phyloP scores from a whole-genome alignment of 306 rosid species.

The Canavalia gladiata region DNA sequence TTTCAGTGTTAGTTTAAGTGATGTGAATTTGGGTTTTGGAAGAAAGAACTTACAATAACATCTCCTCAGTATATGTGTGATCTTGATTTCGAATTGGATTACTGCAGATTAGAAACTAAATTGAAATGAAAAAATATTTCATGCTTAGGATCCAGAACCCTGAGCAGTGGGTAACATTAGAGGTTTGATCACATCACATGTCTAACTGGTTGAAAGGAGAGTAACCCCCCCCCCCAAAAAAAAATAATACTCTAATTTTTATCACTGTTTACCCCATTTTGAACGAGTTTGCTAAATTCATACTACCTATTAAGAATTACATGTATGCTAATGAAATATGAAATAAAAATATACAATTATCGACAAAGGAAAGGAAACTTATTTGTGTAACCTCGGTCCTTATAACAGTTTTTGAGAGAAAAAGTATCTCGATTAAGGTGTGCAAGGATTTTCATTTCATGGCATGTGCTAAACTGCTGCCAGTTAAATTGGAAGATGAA shows the following conservation, averaged over 20 bases:
- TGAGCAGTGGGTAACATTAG: background rate
- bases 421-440: background rate
- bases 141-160: background rate
- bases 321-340: slow-evolving; percentile 4
- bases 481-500: slow-evolving; percentile 20
- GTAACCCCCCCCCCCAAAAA: background rate
- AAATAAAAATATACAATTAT: background rate
- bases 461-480: slow-evolving; percentile 12
- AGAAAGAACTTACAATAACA: background rate
- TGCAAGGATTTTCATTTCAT: background rate
- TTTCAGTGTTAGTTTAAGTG: background rate
- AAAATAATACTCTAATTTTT: background rate
- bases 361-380: background rate
- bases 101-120: background rate
- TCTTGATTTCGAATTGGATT: background rate
- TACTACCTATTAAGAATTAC: background rate
- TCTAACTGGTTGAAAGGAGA: background rate
- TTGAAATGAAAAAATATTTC: slow-evolving; percentile 1
- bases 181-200: background rate
- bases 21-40: slow-evolving; percentile 4
- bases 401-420: no score
- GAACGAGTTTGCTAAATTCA: background rate
- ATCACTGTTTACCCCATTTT: background rate
- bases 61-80: background rate
- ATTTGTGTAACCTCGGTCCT: background rate